These are phyloP conservation scores for Coemansia reversa DNA, from an alignment of 192 early-diverging fungal genomes.

Conservation along the genomic window DNA sequence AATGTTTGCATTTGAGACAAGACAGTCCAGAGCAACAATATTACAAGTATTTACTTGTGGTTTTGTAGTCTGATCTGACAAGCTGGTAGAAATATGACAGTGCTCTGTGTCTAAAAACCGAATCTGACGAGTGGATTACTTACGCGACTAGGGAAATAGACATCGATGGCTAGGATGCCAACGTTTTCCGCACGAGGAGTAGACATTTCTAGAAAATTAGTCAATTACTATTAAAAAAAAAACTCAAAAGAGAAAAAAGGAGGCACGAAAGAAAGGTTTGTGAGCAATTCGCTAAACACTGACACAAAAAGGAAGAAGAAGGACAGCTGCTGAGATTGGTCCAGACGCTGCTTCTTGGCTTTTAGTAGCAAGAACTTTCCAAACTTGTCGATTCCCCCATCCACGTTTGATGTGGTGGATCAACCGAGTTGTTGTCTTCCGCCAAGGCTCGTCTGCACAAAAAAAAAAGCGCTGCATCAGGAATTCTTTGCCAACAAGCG, in stretches of 20 bases:
- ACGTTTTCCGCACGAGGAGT: slow-evolving; percentile 58
- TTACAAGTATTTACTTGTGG: neutral
- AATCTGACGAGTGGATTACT: slow-evolving; percentile 9
- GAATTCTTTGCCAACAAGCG: neutral
- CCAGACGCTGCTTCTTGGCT: neutral
- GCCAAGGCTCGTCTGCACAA: slow-evolving; percentile 1
- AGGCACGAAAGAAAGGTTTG: slow-evolving; percentile 4
- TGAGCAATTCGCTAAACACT: neutral
- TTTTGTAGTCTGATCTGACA: neutral
- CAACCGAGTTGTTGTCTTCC: neutral
- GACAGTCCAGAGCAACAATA: neutral
- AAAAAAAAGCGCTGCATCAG: neutral
- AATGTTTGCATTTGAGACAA: neutral
- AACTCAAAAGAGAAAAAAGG: slow-evolving; percentile 3
- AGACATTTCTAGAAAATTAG: slow-evolving; percentile 11
- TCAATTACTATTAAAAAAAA: neutral
- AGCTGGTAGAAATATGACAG: neutral
- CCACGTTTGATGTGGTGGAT: neutral
- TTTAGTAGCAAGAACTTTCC: neutral
- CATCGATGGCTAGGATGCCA: slow-evolving; percentile 66
- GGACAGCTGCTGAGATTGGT: neutral
- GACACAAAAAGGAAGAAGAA: neutral
- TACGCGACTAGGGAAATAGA: slow-evolving; percentile 65
- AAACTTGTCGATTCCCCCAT: neutral
- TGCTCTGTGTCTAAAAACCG: neutral